phyloP scores from a whole-genome alignment of 495 filamentous ascomycete species.

The Thermochaetoides thermophila region DNA sequence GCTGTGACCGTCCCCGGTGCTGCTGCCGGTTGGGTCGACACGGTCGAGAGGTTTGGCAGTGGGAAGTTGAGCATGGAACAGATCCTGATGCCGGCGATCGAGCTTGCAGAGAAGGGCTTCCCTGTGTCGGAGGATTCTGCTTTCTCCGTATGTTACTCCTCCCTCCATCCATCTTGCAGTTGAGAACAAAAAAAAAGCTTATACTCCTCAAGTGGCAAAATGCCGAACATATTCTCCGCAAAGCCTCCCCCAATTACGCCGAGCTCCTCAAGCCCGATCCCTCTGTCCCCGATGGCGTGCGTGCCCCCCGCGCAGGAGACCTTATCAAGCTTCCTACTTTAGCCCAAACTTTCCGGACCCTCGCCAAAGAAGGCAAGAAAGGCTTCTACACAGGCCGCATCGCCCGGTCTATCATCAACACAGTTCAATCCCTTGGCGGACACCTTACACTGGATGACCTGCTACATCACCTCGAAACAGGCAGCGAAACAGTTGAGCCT shows the following conservation, averaged over 20 bases:
- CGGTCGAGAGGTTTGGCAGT: constrained; percentile 81
- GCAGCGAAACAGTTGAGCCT: constrained; percentile 64
- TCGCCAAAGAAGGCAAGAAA: constrained; percentile 68
- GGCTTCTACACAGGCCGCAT: constrained; percentile 85
- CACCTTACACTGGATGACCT: constrained; percentile 70
- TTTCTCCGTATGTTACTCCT: constrained; percentile 41
- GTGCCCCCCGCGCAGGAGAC: constrained; percentile 70
- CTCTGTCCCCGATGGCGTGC: constrained; percentile 42
- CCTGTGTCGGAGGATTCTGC: constrained; percentile 73
- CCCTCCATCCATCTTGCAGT: not conserved
- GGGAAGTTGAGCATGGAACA: constrained; percentile 65
- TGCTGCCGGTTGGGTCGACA: constrained; percentile 87
- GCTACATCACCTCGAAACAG: constrained; percentile 52
- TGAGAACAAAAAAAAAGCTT: not conserved
- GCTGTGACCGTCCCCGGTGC: constrained; percentile 80
- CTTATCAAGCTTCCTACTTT: constrained; percentile 74
- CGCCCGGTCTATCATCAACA: constrained; percentile 65
- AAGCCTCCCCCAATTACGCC: constrained; percentile 64
- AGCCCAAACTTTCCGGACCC: constrained; percentile 63
- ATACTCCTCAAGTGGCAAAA: constrained; percentile 44
- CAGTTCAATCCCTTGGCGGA: constrained; percentile 60
- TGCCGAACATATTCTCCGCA: constrained; percentile 42
- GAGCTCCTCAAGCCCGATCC: constrained; percentile 73
- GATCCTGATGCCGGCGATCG: constrained; percentile 70
- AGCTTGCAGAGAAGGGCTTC: constrained; percentile 77